Percentiles rank a stretch among this genome's conserved stretches.
These are phyloP conservation scores for Polygonum maritimum DNA, from an alignment of 148 eudicot genomes.

Conservation along the genomic window DNA sequence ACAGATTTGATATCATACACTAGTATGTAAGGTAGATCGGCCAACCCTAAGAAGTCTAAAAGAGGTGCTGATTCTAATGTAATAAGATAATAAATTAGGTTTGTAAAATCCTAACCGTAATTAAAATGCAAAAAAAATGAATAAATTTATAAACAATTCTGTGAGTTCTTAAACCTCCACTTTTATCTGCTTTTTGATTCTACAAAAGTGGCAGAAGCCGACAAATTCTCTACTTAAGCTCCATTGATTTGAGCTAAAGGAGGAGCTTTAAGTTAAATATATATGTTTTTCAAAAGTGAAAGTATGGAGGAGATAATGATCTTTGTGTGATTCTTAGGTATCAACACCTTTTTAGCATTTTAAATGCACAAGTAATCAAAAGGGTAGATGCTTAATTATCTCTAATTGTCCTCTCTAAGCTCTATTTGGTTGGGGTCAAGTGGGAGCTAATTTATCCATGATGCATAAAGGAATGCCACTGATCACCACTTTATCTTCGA, in stretches of 20 bases:
- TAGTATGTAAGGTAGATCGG: too few relatives aligned
- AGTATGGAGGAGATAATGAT: neutral
- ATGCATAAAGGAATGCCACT: neutral
- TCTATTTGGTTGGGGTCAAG: neutral
- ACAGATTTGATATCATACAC: too few relatives aligned
- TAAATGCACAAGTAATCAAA: neutral
- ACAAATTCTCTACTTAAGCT: conserved; percentile 1
- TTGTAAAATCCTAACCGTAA: too few relatives aligned
- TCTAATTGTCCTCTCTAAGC: neutral
- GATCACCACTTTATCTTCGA: neutral
- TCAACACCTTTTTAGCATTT: neutral
- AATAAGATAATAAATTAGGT: too few relatives aligned
- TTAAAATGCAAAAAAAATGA: too few relatives aligned
- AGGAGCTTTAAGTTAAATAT: neutral
- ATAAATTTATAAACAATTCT: too few relatives aligned
- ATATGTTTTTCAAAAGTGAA: neutral
- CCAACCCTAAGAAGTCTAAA: too few relatives aligned
- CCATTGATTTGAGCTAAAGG: neutral
- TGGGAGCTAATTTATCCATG: neutral
- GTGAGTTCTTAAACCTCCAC: neutral
- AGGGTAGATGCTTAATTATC: neutral
- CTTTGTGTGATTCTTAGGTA: conserved; percentile 2
- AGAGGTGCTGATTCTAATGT: too few relatives aligned
- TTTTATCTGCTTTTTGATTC: neutral
- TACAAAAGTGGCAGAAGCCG: neutral